Percentiles rank a stretch among this genome's conserved stretches.
phyloP scores from a whole-genome alignment of 2,329 filamentous ascomycete species.

The Arthrobotrys sphaeroides region DNA sequence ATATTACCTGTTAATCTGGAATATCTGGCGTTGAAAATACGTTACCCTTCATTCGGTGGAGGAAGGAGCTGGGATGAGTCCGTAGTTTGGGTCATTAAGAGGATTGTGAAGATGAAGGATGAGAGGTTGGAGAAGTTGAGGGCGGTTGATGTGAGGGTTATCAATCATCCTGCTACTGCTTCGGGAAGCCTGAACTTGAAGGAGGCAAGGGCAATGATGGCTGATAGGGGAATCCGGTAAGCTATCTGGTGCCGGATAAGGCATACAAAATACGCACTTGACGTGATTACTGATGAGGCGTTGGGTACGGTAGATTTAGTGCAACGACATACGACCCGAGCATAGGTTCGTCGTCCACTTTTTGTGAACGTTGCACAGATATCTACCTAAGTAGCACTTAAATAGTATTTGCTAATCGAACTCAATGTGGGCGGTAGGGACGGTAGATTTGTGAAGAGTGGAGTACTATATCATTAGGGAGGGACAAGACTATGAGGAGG shows the following conservation, averaged over 20 bases:
- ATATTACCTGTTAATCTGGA: slow-evolving; percentile 15
- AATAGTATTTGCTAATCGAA: too few relatives aligned
- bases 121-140: slow-evolving; percentile 3
- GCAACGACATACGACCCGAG: slow-evolving; percentile 21
- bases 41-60: not conserved
- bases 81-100: not conserved
- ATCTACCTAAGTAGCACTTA: too few relatives aligned
- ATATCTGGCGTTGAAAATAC: slow-evolving; percentile 13
- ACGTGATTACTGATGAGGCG: too few relatives aligned
- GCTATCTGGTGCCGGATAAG: not conserved
- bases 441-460: not conserved
- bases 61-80: slow-evolving; percentile 16
- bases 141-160: slow-evolving; percentile 26
- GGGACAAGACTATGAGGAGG: too few relatives aligned
- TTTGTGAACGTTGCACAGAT: too few relatives aligned
- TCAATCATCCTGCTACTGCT: not conserved
- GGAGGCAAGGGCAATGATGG: slow-evolving; percentile 18
- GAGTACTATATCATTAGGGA: too few relatives aligned
- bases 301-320: slow-evolving; percentile 3
- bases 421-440: not conserved
- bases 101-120: not conserved
- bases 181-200: not conserved
- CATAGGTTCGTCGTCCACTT: not conserved
- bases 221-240: slow-evolving; percentile 19
- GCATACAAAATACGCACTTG: too few relatives aligned